These are phyloP conservation scores for Podospora bellae-mahoneyi DNA, from an alignment of 495 filamentous ascomycete species.

Conservation along the genomic window DNA sequence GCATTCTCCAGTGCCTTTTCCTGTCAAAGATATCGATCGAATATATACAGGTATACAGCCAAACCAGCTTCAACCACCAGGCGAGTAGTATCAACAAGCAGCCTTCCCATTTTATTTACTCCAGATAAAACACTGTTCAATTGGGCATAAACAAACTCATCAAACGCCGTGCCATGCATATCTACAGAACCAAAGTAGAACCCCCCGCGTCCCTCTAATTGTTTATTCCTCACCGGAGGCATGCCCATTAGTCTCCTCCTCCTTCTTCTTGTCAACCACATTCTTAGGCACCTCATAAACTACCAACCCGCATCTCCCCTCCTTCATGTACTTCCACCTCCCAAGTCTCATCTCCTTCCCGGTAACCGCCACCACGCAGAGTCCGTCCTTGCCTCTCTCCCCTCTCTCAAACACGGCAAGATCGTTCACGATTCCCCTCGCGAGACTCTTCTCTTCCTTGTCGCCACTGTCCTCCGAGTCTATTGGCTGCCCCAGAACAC, in stretches of 20 bases:
- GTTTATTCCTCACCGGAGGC: conserved; percentile 18
- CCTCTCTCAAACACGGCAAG: conserved; percentile 78
- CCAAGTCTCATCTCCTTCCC: conserved; percentile 84
- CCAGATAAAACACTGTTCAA: neutral
- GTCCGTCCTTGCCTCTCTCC: conserved; percentile 63
- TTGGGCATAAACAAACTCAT: neutral
- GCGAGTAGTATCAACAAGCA: neutral
- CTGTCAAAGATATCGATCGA: neutral
- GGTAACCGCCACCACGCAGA: conserved; percentile 76
- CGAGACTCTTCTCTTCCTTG: conserved; percentile 18
- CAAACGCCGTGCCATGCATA: neutral
- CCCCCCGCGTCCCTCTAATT: neutral
- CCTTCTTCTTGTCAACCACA: conserved; percentile 16
- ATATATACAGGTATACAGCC: neutral
- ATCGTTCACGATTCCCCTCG: conserved; percentile 80
- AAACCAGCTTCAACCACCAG: neutral
- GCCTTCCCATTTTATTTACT: neutral
- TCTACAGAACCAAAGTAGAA: neutral
- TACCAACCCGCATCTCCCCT: conserved; percentile 71
- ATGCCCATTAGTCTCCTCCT: conserved; percentile 15
- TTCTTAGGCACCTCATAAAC: conserved; percentile 72
- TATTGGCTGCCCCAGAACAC: conserved; percentile 51
- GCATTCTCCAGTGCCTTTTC: neutral
- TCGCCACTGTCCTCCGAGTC: conserved; percentile 15
- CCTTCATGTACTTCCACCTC: conserved; percentile 61